phyloP scores from a whole-genome alignment of 2,329 filamentous ascomycete species.

The Calonectria montana region DNA sequence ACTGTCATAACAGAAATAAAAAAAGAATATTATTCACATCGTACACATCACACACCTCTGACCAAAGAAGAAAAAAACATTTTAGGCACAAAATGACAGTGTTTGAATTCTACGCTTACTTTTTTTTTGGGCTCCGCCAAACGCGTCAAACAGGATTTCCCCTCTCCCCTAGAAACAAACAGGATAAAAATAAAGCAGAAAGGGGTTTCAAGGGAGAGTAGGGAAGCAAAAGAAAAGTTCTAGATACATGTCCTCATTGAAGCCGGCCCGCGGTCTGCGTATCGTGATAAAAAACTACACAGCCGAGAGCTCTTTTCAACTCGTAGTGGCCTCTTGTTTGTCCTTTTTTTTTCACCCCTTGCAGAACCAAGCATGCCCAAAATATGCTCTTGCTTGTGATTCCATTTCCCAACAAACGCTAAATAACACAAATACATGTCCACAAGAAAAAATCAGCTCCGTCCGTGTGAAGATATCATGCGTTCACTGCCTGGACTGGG shows the following conservation, averaged over 20 bases:
- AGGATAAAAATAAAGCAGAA: conserved; percentile 29
- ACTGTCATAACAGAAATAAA: background rate
- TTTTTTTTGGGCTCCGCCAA: conserved; percentile 38
- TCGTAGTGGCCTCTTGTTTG: conserved; percentile 11
- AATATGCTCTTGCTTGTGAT: conserved; percentile 18
- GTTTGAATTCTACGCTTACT: conserved; percentile 39
- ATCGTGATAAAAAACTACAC: conserved; percentile 17
- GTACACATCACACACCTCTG: background rate
- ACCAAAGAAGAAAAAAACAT: background rate
- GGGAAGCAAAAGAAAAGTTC: conserved; percentile 34
- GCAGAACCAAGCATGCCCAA: conserved; percentile 19
- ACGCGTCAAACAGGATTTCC: conserved; percentile 8
- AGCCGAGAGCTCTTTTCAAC: conserved; percentile 5
- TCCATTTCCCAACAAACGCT: conserved; percentile 37
- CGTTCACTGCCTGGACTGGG: conserved; percentile 48
- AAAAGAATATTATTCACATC: background rate
- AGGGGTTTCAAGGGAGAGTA: conserved; percentile 26
- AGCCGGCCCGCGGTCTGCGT: conserved; percentile 20
- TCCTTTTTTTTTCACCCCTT: conserved; percentile 17
- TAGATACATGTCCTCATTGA: conserved; percentile 39
- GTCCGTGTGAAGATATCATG: conserved; percentile 36
- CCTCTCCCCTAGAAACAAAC: conserved; percentile 9
- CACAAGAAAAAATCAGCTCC: conserved; percentile 22
- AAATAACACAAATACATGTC: conserved; percentile 41
- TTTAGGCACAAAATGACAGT: conserved; percentile 16